Base-by-base conservation (phyloP, 2,329 filamentous ascomycete species). In the Cytospora leucostoma region DNA sequence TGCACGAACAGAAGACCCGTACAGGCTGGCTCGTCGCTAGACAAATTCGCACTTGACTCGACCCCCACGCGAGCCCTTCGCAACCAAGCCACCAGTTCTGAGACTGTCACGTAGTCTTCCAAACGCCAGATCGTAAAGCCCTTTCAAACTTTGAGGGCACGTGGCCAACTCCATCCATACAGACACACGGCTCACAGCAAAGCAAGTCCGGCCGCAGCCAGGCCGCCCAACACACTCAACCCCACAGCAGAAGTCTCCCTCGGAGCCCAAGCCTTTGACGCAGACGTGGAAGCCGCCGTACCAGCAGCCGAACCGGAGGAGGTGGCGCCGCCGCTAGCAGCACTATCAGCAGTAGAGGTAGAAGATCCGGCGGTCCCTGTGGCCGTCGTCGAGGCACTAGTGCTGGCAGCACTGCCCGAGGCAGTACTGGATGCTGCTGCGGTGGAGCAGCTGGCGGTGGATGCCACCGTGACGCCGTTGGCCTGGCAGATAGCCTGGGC, bases 381-480 rank as follows among this genome's bases (percentile, higher is more conserved):
- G 50, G 65, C 44, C 12, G 54, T 27, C 21, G 59, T 27, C 4
- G 27, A 27, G 27, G 27, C 49, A 51, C 64, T 52, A 17, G 59
- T 37, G 56, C 34, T 50, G 51, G 47, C 44, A 52, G 49, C 50
- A 19, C 56, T 58, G 2, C 44, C 44, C 56, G 63, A 62, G 11
- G 64, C 32, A 47, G 66, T 55, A 33, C 61, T 54, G 1, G 67
- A 40, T 35, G 59, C 55, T n/a, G 63, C 27, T 21, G 64, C 66
- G 8, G 70, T 58, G 15, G 67, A 56, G 69, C 74, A 76, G 44
- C 33, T 27, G 52, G 75, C 74, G 61, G 68, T 65, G 52, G 68
- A 70, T n/a, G 74, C 74, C 19, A 77, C 74, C 58, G 65, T 70
- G 58, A 76, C 73, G 65, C 72, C 71, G 60, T 71, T 57, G 60